These are phyloP conservation scores for Lunasporangiospora selenospora DNA, from an alignment of 192 early-diverging fungal species.

Conservation along the genomic window DNA sequence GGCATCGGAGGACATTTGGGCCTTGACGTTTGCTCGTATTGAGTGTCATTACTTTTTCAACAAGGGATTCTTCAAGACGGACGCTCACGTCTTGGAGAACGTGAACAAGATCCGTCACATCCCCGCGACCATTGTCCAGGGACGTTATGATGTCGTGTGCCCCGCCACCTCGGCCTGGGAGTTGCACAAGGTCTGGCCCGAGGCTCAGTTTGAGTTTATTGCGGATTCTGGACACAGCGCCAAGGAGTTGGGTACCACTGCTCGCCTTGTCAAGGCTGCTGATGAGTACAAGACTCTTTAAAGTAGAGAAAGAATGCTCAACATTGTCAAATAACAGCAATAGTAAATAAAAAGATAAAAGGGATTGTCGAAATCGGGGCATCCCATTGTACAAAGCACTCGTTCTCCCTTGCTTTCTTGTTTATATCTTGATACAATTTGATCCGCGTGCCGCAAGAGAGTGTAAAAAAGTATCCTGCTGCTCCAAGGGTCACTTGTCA, in stretches of 20 bases:
- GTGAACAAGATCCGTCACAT: constrained; percentile 70
- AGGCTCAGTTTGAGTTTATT: constrained; percentile 71
- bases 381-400: too few relatives aligned
- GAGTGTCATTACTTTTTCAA: constrained; percentile 74
- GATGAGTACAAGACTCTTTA: constrained; percentile 65
- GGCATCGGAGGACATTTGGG: constrained; percentile 64
- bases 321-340: too few relatives aligned
- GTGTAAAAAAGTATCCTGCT: too few relatives aligned
- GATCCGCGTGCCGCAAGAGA: too few relatives aligned
- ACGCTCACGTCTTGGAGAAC: constrained; percentile 67
- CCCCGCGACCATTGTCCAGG: constrained; percentile 68
- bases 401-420: too few relatives aligned
- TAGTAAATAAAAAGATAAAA: too few relatives aligned
- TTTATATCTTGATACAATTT: too few relatives aligned
- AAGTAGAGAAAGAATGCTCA: background rate
- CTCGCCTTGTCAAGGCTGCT: constrained; percentile 60
- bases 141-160: constrained; percentile 41
- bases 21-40: constrained; percentile 73
- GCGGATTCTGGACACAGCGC: constrained; percentile 69
- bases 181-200: constrained; percentile 62
- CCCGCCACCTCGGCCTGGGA: constrained; percentile 47
- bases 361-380: too few relatives aligned
- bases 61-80: constrained; percentile 73
- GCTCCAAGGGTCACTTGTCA: too few relatives aligned
- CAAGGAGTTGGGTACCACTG: constrained; percentile 58